Conservation (phyloP, 2,329 filamentous ascomycete species). For the Biscogniauxia marginata region DNA sequence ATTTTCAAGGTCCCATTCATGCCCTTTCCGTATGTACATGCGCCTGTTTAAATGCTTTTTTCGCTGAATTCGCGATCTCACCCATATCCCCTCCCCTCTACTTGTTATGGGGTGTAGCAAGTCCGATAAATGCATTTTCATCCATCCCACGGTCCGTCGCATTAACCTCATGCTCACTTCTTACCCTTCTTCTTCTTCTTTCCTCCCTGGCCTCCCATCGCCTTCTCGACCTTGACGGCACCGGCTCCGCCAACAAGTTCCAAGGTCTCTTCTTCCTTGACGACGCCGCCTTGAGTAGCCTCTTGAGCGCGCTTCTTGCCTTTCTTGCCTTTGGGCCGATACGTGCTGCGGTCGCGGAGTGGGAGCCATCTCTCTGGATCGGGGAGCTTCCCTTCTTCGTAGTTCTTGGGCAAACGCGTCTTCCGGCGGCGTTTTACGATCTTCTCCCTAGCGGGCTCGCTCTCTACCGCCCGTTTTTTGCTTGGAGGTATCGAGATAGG, state of each 20-base stretch:
- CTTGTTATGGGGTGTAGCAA: neutral
- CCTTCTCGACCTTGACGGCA: constrained; percentile 63
- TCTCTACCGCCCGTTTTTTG: constrained; percentile 50
- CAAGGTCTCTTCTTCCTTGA: constrained; percentile 69
- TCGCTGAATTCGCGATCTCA: too few species aligned
- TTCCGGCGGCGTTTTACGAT: constrained; percentile 53
- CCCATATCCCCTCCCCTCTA: neutral
- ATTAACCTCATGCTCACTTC: constrained; percentile 43
- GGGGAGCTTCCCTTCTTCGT: constrained; percentile 72
- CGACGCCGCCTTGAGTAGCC: constrained; percentile 80
- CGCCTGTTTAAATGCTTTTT: too few species aligned
- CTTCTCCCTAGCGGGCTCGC: constrained; percentile 38
- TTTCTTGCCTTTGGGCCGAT: constrained; percentile 88
- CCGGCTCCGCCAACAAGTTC: constrained; percentile 63
- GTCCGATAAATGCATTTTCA: neutral
- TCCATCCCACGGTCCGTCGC: neutral
- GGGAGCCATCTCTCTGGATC: constrained; percentile 95
- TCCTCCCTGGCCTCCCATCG: constrained; percentile 34
- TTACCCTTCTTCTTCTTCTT: constrained; percentile 44
- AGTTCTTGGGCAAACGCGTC: constrained; percentile 66
- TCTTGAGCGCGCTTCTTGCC: constrained; percentile 79
- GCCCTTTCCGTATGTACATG: neutral
- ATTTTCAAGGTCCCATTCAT: constrained; percentile 9
- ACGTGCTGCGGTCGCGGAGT: constrained; percentile 82
- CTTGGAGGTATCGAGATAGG: constrained; percentile 38